Evolutionary conservation across 352 stramenopile species (phyloP).

Genomic region (Pythium myriotylum): DNA sequence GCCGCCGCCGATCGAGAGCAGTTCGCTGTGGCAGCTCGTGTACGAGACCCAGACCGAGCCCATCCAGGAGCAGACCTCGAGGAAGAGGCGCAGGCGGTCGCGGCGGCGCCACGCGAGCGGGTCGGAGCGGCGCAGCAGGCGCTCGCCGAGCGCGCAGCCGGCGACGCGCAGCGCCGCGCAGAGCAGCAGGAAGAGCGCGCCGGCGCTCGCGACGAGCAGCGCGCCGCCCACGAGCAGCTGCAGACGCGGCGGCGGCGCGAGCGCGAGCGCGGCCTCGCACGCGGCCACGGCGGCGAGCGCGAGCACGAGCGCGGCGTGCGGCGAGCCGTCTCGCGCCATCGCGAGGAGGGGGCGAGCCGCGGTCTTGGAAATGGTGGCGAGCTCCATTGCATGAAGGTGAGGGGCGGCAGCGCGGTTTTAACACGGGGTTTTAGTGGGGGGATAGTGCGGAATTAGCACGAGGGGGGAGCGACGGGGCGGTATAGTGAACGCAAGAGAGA

Average conservation of each 20-base stretch:
- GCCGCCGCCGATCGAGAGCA: conserved; percentile 49
- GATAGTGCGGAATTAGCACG: too few species aligned
- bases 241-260: conserved; percentile 40
- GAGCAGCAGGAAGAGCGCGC: conserved; percentile 47
- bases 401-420: conserved; percentile 27
- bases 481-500: too few species aligned
- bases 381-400: too few species aligned
- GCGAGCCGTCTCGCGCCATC: too few species aligned
- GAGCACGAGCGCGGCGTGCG: conserved; percentile 36
- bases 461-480: too few species aligned
- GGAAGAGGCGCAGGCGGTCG: conserved; percentile 58
- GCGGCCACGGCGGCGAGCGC: conserved; percentile 32
- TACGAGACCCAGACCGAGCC: conserved; percentile 73
- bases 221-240: conserved; percentile 54
- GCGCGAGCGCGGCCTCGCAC: conserved; percentile 34
- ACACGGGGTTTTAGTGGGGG: too few species aligned
- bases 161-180: conserved; percentile 43
- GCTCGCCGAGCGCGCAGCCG: conserved; percentile 35
- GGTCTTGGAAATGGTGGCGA: too few species aligned
- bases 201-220: conserved; percentile 52
- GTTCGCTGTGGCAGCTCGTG: conserved; percentile 47
- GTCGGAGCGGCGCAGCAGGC: conserved; percentile 59
- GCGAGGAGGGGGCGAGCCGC: too few species aligned
- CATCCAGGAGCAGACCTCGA: conserved; percentile 79
- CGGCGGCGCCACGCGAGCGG: conserved; percentile 47